These are phyloP conservation scores for Gossypium ekmanianum DNA, from an alignment of 345 rosid genomes.

Conservation along the genomic window DNA sequence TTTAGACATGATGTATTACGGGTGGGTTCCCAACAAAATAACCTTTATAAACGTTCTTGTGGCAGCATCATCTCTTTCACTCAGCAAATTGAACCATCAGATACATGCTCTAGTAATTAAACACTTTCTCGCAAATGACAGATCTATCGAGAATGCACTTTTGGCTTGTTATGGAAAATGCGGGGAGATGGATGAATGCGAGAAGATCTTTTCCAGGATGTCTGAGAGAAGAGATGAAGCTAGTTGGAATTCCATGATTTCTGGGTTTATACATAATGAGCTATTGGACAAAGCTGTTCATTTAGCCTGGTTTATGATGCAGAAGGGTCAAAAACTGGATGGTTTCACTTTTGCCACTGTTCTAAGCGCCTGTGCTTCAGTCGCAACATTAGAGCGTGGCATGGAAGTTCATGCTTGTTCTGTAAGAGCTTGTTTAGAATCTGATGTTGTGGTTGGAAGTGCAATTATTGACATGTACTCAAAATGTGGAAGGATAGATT, in stretches of 20 bases:
- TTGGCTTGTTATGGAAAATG: slow-evolving; percentile 87
- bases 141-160: slow-evolving; percentile 72
- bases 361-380: slow-evolving; percentile 92
- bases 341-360: slow-evolving; percentile 81
- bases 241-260: slow-evolving; percentile 89
- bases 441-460: slow-evolving; percentile 89
- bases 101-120: slow-evolving; percentile 65
- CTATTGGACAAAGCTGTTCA: slow-evolving; percentile 68
- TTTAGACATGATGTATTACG: slow-evolving; percentile 54
- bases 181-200: slow-evolving; percentile 65
- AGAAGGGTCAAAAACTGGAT: slow-evolving; percentile 67
- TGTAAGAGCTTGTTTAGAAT: slow-evolving; percentile 66
- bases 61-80: slow-evolving; percentile 55
- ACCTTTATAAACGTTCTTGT: slow-evolving; percentile 70
- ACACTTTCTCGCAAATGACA: slow-evolving; percentile 39
- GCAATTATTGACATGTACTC: slow-evolving; percentile 92
- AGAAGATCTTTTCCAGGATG: slow-evolving; percentile 78
- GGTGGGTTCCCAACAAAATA: slow-evolving; percentile 61
- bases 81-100: slow-evolving; percentile 48
- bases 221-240: slow-evolving; percentile 69
- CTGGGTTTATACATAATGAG: slow-evolving; percentile 79
- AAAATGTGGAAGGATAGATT: slow-evolving; percentile 90
- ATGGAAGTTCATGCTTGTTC: slow-evolving; percentile 91
- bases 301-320: slow-evolving; percentile 76
- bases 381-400: slow-evolving; percentile 85